Evolutionary conservation across 2,329 filamentous ascomycete genomes (phyloP).

Genomic region (Cercospora brassicicola): DNA sequence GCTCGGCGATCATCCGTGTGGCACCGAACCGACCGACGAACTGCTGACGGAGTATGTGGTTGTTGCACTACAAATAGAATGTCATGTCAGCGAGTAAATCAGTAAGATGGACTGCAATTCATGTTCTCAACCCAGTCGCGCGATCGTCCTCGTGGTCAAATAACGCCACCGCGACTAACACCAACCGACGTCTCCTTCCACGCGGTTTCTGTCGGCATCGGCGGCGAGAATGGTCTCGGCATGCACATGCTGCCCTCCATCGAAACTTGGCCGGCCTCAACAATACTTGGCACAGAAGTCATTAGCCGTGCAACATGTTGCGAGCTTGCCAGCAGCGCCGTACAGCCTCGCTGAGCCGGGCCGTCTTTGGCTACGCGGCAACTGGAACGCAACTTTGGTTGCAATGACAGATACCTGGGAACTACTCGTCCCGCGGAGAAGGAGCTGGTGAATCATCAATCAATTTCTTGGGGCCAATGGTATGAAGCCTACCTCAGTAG

Average conservation of each 20-base stretch:
- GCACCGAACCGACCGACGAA: slow-evolving; percentile 1
- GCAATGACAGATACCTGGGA: background rate
- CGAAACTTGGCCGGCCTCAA: background rate
- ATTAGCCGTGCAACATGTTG: background rate
- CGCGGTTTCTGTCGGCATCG: background rate
- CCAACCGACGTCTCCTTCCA: background rate
- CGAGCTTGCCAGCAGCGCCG: background rate
- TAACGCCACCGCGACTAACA: background rate
- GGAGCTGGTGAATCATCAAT: background rate
- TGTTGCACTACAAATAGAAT: background rate
- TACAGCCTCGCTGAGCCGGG: background rate
- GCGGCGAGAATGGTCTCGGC: background rate
- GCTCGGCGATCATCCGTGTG: slow-evolving; percentile 7
- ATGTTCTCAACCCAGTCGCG: background rate
- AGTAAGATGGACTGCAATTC: background rate
- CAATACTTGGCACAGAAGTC: background rate
- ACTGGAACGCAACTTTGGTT: background rate
- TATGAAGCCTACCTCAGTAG: background rate
- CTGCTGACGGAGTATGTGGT: background rate
- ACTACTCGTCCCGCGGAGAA: background rate
- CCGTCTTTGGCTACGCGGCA: background rate
- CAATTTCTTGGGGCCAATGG: background rate
- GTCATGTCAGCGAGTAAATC: background rate
- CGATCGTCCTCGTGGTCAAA: background rate
- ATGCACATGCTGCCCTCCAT: background rate